A percentile compares a stretch with the other conserved stretches of the same genome.
Evolutionary conservation across 305 asterid species (phyloP).

Genomic region (Ilex paraguariensis): DNA sequence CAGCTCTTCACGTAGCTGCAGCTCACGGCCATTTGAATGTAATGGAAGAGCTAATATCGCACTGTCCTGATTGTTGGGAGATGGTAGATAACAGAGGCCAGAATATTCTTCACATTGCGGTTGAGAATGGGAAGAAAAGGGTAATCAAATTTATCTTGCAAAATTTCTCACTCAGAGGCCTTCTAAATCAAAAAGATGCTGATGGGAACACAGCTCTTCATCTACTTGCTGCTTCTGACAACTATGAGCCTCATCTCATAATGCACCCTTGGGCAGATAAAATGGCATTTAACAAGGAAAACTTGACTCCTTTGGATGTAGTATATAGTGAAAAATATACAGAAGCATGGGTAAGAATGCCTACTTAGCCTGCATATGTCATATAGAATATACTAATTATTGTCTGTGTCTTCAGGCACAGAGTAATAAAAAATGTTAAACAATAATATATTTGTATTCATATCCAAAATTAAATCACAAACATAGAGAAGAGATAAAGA

Average conservation of each 20-base stretch:
- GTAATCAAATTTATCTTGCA: constrained; percentile 3
- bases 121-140: neutral
- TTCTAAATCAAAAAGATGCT: constrained; percentile 12
- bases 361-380: neutral
- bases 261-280: neutral
- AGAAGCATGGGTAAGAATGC: constrained; percentile 9
- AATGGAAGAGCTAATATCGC: constrained; percentile 1
- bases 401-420: too few relatives aligned
- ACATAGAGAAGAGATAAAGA: too few relatives aligned
- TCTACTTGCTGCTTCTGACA: constrained; percentile 3
- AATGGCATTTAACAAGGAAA: constrained; percentile 15
- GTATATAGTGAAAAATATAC: constrained; percentile 1
- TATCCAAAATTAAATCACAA: too few relatives aligned
- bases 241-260: neutral
- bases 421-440: too few relatives aligned
- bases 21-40: constrained; percentile 1
- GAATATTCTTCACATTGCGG: constrained; percentile 10
- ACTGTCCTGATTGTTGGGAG: constrained; percentile 18
- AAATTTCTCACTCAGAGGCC: neutral
- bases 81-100: neutral
- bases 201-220: constrained; percentile 19
- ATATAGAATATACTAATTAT: too few relatives aligned
- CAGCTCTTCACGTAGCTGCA: constrained; percentile 19
- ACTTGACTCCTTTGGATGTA: constrained; percentile 14
- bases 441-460: too few relatives aligned